A percentile compares a stretch with the other conserved stretches of the same genome.
These are phyloP conservation scores for Phytophthora pistaciae DNA, from an alignment of 352 stramenopile genomes.

Conservation along the genomic window DNA sequence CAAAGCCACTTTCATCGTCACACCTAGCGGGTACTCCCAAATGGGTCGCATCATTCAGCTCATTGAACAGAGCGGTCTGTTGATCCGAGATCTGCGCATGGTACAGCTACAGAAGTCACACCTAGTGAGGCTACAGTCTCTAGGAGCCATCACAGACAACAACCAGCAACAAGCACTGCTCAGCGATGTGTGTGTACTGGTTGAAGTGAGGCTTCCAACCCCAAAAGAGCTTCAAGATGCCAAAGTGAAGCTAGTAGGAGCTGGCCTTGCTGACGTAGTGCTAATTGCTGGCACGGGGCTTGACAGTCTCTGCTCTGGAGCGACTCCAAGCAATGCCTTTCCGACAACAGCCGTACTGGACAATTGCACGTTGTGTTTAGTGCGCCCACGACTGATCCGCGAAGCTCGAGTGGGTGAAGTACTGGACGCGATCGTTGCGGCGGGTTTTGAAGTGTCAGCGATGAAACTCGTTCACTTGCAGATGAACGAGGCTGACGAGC, in stretches of 20 bases:
- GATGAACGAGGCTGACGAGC: slow-evolving; percentile 85
- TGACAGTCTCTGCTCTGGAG: slow-evolving; percentile 16
- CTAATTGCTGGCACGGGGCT: slow-evolving; percentile 40
- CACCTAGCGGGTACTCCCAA: slow-evolving; percentile 49
- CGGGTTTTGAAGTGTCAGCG: slow-evolving; percentile 92
- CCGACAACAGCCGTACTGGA: slow-evolving; percentile 66
- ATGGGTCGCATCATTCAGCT: slow-evolving; percentile 60
- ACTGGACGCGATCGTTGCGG: slow-evolving; percentile 77
- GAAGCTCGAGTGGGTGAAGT: slow-evolving; percentile 79
- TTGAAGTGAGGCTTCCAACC: slow-evolving; percentile 52
- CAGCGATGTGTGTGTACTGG: slow-evolving; percentile 57
- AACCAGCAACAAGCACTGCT: slow-evolving; percentile 36
- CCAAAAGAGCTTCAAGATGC: slow-evolving; percentile 19
- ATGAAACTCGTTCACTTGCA: slow-evolving; percentile 88
- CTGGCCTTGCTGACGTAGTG: slow-evolving; percentile 22
- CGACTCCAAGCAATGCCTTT: slow-evolving; percentile 20
- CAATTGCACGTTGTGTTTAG: slow-evolving; percentile 71
- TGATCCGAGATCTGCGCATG: slow-evolving; percentile 58
- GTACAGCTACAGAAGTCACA: slow-evolving; percentile 52
- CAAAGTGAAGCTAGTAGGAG: slow-evolving; percentile 8
- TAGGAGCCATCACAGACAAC: slow-evolving; percentile 17
- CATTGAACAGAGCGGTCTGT: slow-evolving; percentile 50
- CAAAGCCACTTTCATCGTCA: slow-evolving; percentile 62
- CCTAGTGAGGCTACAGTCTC: slow-evolving; percentile 27
- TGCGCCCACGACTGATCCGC: slow-evolving; percentile 67